Evolutionary conservation across 257 asterid genomes (phyloP).

Genomic region (Solanum sejunctum): DNA sequence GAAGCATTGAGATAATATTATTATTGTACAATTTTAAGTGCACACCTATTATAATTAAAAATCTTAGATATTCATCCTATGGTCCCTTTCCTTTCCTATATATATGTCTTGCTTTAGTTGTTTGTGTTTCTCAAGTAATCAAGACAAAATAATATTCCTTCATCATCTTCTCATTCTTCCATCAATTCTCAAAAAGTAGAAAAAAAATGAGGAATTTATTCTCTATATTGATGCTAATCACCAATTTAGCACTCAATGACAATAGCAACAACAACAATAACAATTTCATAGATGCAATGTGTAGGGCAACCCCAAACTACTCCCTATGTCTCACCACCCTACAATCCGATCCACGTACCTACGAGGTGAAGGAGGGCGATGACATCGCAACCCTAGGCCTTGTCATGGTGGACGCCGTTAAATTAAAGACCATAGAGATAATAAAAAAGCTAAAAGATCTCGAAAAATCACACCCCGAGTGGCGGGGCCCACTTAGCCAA

Average conservation of each 20-base stretch:
- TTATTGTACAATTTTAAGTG: not conserved
- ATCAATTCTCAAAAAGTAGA: not conserved
- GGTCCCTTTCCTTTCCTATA: not conserved
- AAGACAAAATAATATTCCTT: not conserved
- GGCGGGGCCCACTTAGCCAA: conserved; percentile 6
- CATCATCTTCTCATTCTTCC: not conserved
- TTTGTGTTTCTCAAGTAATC: not conserved
- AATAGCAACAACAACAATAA: not conserved
- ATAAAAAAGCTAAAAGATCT: conserved; percentile 6
- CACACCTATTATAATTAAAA: not conserved
- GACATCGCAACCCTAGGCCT: conserved; percentile 26
- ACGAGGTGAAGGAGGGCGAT: conserved; percentile 13
- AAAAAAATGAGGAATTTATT: not conserved
- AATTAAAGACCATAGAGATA: conserved; percentile 10
- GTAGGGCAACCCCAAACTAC: conserved; percentile 30
- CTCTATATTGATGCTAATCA: not conserved
- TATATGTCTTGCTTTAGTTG: not conserved
- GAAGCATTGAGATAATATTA: no score
- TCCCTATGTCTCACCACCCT: conserved; percentile 28
- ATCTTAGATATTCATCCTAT: no score
- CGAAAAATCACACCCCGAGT: conserved; percentile 9
- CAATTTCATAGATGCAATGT: not conserved
- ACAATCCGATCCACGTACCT: conserved; percentile 8
- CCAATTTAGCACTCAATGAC: not conserved
- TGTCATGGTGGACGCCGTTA: conserved; percentile 31